These are phyloP conservation scores for Lachnellula willkommii DNA, from an alignment of 2,329 filamentous ascomycete species.

Conservation along the genomic window DNA sequence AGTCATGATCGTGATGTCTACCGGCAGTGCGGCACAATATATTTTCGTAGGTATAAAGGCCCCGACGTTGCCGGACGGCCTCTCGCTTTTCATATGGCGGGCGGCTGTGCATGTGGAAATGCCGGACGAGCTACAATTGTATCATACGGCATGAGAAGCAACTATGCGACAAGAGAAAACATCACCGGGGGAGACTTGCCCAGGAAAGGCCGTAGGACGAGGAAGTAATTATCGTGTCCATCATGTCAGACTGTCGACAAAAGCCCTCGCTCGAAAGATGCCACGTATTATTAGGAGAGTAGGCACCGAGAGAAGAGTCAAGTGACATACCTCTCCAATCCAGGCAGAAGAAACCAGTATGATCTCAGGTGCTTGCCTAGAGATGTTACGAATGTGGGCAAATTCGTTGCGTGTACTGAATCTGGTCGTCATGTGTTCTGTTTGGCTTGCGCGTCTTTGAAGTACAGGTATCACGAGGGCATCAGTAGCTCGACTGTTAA, in stretches of 20 bases:
- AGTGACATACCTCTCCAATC: background rate
- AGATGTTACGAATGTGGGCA: background rate
- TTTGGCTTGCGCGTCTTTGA: background rate
- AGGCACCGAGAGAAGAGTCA: background rate
- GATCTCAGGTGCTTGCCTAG: background rate
- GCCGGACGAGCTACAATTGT: no score
- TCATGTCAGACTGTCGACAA: background rate
- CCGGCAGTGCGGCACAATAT: no score
- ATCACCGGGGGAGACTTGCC: no score
- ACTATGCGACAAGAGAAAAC: no score
- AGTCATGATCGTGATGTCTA: no score
- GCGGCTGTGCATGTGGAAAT: no score
- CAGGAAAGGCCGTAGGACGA: background rate
- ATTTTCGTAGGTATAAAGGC: no score
- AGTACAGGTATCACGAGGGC: background rate
- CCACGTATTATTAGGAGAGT: background rate
- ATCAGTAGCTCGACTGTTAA: background rate
- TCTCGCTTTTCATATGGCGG: no score
- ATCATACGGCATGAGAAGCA: no score
- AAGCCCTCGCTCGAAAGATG: background rate
- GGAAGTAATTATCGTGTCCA: background rate
- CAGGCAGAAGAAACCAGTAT: background rate
- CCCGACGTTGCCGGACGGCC: no score
- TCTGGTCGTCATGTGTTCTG: background rate
- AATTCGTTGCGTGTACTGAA: background rate